Conservation (phyloP, 2,329 filamentous ascomycete genomes). For the Calonectria hawksworthii region DNA sequence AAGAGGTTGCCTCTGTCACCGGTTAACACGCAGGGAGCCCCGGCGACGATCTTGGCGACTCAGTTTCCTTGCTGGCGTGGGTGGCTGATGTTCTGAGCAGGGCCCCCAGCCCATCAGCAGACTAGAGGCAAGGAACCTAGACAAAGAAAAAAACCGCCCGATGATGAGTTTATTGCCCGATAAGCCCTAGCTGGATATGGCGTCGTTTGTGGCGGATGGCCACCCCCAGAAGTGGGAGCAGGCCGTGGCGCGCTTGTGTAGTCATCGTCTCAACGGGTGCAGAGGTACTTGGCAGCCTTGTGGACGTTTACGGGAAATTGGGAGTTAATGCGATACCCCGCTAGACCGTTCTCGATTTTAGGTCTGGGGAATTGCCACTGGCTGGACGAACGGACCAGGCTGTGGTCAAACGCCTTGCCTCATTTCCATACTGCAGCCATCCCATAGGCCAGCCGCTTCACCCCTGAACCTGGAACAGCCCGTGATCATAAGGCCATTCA, state of each 20-base stretch:
- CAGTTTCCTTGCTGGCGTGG: slow-evolving; percentile 7
- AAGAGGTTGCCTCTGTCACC: background rate
- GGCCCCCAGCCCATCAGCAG: slow-evolving; percentile 5
- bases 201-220: slow-evolving; percentile 12
- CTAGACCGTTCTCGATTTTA: slow-evolving; percentile 27
- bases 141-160: slow-evolving; percentile 8
- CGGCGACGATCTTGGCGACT: slow-evolving; percentile 25
- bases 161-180: slow-evolving; percentile 23
- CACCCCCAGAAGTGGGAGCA: slow-evolving; percentile 3
- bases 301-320: slow-evolving; percentile 27
- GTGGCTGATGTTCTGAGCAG: slow-evolving; percentile 4
- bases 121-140: slow-evolving; percentile 9
- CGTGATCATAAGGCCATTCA: slow-evolving; percentile 16
- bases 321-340: slow-evolving; percentile 18
- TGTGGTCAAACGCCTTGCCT: background rate
- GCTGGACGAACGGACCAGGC: slow-evolving; percentile 18
- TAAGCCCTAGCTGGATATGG: slow-evolving; percentile 16
- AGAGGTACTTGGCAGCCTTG: slow-evolving; percentile 6
- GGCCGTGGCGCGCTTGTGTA: slow-evolving; percentile 15
- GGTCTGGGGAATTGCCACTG: slow-evolving; percentile 27
- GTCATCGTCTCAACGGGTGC: background rate
- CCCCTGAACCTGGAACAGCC: slow-evolving; percentile 29
- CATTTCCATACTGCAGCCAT: slow-evolving; percentile 11
- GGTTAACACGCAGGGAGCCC: slow-evolving; percentile 13
- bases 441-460: slow-evolving; percentile 2